Evolutionary conservation across 2,329 filamentous ascomycete genomes (phyloP), one percentile per base, ranked within the genome.

Genomic region (Trichophyton schoenleinii): DNA sequence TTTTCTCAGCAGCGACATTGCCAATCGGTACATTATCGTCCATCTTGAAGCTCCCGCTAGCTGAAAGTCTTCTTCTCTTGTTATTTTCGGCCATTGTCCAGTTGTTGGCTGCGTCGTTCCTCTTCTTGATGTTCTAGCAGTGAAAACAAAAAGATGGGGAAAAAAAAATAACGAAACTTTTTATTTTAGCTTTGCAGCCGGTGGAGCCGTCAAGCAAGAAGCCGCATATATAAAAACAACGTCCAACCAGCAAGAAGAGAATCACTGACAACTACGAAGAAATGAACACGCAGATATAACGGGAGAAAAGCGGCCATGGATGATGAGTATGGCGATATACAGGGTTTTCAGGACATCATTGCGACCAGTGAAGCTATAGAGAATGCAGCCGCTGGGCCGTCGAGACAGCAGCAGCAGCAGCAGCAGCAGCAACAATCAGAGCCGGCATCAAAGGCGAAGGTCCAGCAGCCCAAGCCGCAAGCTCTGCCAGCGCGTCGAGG

Each of bases 401-500:
- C 44, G n/a, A 36, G 13, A 13, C 34, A 36, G 3, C 38, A 11
- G 20, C 34, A 34, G 31, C 31, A 31, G 28, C 55, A 38, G n/a
- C 8, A 63, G 69, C 4, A 65, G 72, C 34, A 36, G 7, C 38
- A 11, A 11, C 9, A 11, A 3, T 3, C 28, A 38, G 9, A 38
- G 34, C 18, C 55, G 25, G 11, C 8, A 63, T 69, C 4, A 65
- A 72, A 2, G 72, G 70, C 78, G 44, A 87, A 86, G 69, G 80
- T 95, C 28, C 85, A 92, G 38, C 92, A 96, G 73, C 91, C 91
- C 9, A 95, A 86, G 62, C 92, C 91, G 0, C 91, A 96, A 76
- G 86, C 84, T n/a, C 80, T 96, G 2, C 82, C 89, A 0, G 81
- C 83, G 63, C 79, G 83, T 66, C 72, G 80, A 59, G 79, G 83